Percentiles rank a stretch among this genome's conserved stretches.
Evolutionary conservation across 305 asterid species (phyloP).

Genomic region (Lippia alba): DNA sequence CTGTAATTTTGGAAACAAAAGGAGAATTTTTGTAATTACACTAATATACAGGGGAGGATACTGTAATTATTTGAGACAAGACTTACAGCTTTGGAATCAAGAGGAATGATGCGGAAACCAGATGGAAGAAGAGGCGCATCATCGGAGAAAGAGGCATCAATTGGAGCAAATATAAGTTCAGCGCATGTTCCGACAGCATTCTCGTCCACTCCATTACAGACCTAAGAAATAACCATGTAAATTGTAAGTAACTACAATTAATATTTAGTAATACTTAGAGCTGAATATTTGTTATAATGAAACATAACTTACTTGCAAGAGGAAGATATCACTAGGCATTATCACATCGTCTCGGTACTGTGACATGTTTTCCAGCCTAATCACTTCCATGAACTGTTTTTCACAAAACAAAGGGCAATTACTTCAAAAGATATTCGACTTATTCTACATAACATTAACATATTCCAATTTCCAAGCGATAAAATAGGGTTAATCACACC

Average conservation of each 20-base stretch:
- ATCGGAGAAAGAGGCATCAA: constrained; percentile 92
- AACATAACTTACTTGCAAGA: constrained; percentile 74
- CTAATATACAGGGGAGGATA: too few species aligned
- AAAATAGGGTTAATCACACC: not conserved
- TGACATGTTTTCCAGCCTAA: constrained; percentile 82
- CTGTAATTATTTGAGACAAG: not conserved
- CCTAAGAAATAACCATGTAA: constrained; percentile 47
- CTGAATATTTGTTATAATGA: not conserved
- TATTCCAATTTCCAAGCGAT: not conserved
- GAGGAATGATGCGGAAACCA: constrained; percentile 94
- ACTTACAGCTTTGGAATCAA: constrained; percentile 70
- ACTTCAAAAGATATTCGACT: not conserved
- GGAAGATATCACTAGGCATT: constrained; percentile 86
- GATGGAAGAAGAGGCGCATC: constrained; percentile 98
- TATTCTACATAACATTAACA: not conserved
- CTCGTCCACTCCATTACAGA: constrained; percentile 94
- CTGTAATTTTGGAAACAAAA: not conserved
- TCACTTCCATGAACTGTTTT: constrained; percentile 92
- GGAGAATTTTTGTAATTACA: not conserved
- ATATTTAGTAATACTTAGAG: not conserved
- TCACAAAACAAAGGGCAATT: not conserved
- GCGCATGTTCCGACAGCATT: constrained; percentile 78
- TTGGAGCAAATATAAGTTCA: constrained; percentile 94
- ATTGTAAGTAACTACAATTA: not conserved
- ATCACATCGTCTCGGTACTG: constrained; percentile 75